phyloP scores from a whole-genome alignment of 345 rosid genomes.

The Citrus australasica region DNA sequence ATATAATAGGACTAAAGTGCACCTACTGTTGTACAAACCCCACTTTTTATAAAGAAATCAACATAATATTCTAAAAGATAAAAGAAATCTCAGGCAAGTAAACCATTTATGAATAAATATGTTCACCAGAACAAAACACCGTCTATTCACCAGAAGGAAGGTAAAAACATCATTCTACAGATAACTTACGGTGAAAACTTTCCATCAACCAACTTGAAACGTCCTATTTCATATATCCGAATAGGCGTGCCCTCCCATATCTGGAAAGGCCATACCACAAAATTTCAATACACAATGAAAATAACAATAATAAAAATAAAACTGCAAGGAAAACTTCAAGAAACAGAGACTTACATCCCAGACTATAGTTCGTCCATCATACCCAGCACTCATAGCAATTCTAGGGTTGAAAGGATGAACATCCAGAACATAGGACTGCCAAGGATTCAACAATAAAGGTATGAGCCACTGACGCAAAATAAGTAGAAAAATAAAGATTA shows the following conservation, averaged over 20 bases:
- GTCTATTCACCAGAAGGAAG: neutral
- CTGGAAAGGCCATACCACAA: conserved; percentile 39
- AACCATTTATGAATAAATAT: conserved; percentile 3
- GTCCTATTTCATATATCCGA: conserved; percentile 79
- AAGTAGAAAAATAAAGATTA: neutral
- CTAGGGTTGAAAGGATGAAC: conserved; percentile 98
- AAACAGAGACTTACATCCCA: conserved; percentile 92
- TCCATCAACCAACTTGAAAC: conserved; percentile 94
- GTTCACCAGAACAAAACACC: conserved; percentile 1
- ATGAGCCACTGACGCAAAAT: conserved; percentile 20
- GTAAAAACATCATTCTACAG: conserved; percentile 10
- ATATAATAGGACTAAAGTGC: neutral
- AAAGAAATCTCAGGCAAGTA: neutral
- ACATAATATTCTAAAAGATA: neutral
- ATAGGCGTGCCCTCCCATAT: conserved; percentile 98
- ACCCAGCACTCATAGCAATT: conserved; percentile 99
- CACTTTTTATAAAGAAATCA: neutral
- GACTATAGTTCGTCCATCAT: conserved; percentile 92
- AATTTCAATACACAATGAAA: conserved; percentile 4
- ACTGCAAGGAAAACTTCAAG: neutral
- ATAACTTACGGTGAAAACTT: conserved; percentile 97
- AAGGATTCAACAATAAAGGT: conserved; percentile 21
- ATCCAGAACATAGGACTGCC: conserved; percentile 97
- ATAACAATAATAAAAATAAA: neutral
- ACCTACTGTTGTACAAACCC: neutral